Percentiles rank a stretch among this genome's conserved stretches.
Evolutionary conservation across 2,329 filamentous ascomycete species (phyloP).

Genomic region (Taxawa tesnikishii): DNA sequence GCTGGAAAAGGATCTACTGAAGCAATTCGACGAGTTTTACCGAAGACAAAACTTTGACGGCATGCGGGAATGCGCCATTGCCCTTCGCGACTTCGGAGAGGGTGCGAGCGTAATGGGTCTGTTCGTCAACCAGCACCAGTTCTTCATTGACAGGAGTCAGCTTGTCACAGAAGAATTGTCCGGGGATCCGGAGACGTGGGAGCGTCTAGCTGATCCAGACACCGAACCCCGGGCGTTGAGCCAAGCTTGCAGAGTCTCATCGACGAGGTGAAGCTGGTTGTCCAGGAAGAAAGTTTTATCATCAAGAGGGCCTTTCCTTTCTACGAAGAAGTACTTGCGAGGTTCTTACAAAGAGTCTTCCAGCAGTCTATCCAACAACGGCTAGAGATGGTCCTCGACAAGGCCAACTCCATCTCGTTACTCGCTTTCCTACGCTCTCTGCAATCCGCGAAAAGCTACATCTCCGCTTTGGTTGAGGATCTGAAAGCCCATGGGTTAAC

Average conservation of each 20-base stretch:
- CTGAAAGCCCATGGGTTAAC: slow-evolving; percentile 89
- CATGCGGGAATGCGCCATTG: slow-evolving; percentile 94
- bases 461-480: slow-evolving; percentile 78
- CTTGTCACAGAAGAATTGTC: slow-evolving; percentile 76
- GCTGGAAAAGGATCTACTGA: slow-evolving; percentile 84
- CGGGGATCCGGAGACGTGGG: slow-evolving; percentile 65
- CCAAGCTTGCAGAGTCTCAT: slow-evolving; percentile 82
- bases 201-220: slow-evolving; percentile 86
- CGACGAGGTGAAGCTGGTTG: slow-evolving; percentile 88
- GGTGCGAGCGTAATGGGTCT: slow-evolving; percentile 88
- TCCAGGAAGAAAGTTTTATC: slow-evolving; percentile 93
- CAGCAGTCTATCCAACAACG: slow-evolving; percentile 97
- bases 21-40: slow-evolving; percentile 97
- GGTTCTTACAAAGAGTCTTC: slow-evolving; percentile 91
- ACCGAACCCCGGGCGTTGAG: slow-evolving; percentile 80
- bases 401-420: slow-evolving; percentile 82
- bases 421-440: slow-evolving; percentile 82
- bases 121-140: slow-evolving; percentile 98
- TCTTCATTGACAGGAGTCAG: slow-evolving; percentile 95
- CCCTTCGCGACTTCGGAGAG: slow-evolving; percentile 90
- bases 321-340: slow-evolving; percentile 83
- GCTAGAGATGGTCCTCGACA: slow-evolving; percentile 89
- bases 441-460: slow-evolving; percentile 83
- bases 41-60: slow-evolving; percentile 90
- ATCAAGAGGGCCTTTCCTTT: slow-evolving; percentile 95